Base-by-base conservation (phyloP, 352 stramenopile species). In the Phytophthora nicotianae region DNA sequence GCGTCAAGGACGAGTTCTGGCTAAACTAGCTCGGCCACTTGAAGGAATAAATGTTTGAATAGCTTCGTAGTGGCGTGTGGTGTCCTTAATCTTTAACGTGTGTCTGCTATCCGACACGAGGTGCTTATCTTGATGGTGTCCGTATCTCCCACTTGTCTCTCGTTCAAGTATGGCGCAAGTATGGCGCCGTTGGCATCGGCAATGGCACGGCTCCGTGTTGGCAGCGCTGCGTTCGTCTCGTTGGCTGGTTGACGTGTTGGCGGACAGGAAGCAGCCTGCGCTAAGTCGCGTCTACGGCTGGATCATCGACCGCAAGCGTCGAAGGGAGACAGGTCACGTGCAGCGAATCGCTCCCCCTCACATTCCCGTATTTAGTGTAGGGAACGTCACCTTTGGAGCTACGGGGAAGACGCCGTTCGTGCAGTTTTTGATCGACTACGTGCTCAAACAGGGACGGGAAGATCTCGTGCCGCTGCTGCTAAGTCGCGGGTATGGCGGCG, bases 351-450 rank as follows among this genome's bases (percentile, higher is more conserved):
- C 59, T n/a, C 59, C 68, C 7, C 54, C 45, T 0, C 23, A 42
- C 6, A 41, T 91, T 38, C 78, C 72, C 6, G 75, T 88, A 14
- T 62, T 91, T n/a, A 88, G 79, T 40, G 75, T 90, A 21, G 82
- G 82, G 24, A 91, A 91, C 67, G 43, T 86, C 51, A 91, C 82
- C 2, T 90, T 89, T 37, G 82, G 82, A 2, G 82, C 76, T n/a
- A 91, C 82, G 4, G 82, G 82, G 50, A 91, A 91, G 68, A 91
- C 82, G 37, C 82, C 82, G 19, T 84, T 77, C 7, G 82, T 82
- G 21, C 50, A 82, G 43, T 77, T 80, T 21, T 66, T 91, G 17
- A 41, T 69, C 13, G 52, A 67, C 29, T 58, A 68, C 4, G 54
- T 47, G 10, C 50, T 81, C 11, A 50, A 32, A n/a, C 16, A 46